Evolutionary conservation across 257 asterid species (phyloP), one percentile per base, ranked within the genome.

Genomic region (Nicotiana knightiana): DNA sequence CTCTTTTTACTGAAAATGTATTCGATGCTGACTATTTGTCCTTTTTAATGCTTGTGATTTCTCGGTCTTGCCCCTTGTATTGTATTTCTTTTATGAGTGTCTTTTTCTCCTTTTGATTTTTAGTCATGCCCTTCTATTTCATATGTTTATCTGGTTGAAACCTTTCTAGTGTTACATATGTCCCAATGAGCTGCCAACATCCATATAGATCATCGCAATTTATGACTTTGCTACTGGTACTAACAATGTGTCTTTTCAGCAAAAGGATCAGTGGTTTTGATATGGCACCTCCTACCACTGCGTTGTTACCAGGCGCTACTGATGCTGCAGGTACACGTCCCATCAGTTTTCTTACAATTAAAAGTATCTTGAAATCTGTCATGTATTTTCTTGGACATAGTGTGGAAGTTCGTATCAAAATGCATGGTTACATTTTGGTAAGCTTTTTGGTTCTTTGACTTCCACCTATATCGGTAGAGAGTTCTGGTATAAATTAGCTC

Each of bases 221-320:
- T 85, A 82, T 81, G 51, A 43, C 70, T 71, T 39, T 83, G 85
- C 35, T 83, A 24, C 63, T 84, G 82, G 80, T 67, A 71, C 80
- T 85, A 83, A 90, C 78, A 83, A 21, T 88, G 73, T 10, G 64
- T 83, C 87, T 85, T 89, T 86, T 86, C 97, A 92, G 97, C 92
- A 93, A 93, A 92, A 92, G 98, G 93, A 87, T 86, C 84, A 95
- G 99, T 83, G 99, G 99, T 83, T 95, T 95, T 90, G 99, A 95
- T 93, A 92, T 95, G 99, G 97, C 97, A 80, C 99, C 99, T 84
- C 93, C 97, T 79, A 84, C 90, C 73, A 55, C 76, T 87, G 88
- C 93, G 64, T 80, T 94, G 91, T 88, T 92, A 82, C 86, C 97
- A 76, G 90, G 89, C 87, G 83, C 90, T 70, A 84, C 87, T 54